Evolutionary conservation across 352 stramenopile genomes (phyloP).

Genomic region (Pythium graminicola): DNA sequence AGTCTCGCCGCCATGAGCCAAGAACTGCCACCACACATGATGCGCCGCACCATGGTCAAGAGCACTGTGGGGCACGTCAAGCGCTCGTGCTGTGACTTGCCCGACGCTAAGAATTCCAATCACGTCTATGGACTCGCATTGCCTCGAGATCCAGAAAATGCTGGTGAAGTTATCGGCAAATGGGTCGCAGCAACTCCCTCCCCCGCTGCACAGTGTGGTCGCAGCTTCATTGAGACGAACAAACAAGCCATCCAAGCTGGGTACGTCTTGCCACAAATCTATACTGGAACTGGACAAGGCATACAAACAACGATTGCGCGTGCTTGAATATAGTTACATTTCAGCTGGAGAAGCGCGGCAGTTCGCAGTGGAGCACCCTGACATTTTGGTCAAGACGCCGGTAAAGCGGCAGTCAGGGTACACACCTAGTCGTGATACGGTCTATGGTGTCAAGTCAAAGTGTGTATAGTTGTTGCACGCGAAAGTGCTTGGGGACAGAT

Average conservation of each 20-base stretch:
- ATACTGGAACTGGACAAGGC: not conserved
- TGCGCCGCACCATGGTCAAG: conserved; percentile 84
- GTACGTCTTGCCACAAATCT: conserved; percentile 15
- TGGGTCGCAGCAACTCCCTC: conserved; percentile 65
- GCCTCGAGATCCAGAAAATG: conserved; percentile 61
- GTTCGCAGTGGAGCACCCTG: conserved; percentile 64
- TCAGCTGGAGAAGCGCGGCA: conserved; percentile 46
- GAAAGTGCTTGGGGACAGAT: not conserved
- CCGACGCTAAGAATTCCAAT: conserved; percentile 45
- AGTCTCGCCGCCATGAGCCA: conserved; percentile 24
- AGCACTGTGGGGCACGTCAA: conserved; percentile 59
- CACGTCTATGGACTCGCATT: conserved; percentile 72
- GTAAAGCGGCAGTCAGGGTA: conserved; percentile 51
- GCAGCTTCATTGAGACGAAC: conserved; percentile 81
- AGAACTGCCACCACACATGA: conserved; percentile 24
- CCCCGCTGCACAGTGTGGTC: conserved; percentile 43
- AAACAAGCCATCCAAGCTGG: conserved; percentile 52
- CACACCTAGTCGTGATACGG: conserved; percentile 46
- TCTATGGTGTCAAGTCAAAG: conserved; percentile 78
- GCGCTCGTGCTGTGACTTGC: conserved; percentile 58
- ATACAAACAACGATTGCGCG: too few relatives aligned
- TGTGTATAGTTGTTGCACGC: conserved; percentile 11
- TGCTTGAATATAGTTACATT: conserved; percentile 32
- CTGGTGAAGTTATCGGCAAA: conserved; percentile 63
- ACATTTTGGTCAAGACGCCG: conserved; percentile 59